These are phyloP conservation scores for Calocybe cyanea DNA, from an alignment of 768 basidiomycete species.

Conservation along the genomic window DNA sequence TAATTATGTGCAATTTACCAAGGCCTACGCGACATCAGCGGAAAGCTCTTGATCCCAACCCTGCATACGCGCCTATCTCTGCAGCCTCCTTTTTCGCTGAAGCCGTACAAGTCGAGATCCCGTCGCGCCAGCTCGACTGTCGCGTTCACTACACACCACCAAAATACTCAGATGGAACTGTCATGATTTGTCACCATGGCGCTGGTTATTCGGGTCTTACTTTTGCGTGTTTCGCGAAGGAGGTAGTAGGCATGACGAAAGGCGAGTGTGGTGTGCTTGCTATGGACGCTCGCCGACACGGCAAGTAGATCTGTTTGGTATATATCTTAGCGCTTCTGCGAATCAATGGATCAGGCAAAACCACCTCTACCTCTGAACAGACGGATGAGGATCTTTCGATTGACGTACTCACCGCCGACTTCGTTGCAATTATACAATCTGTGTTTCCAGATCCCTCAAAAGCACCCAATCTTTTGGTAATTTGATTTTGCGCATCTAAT, in stretches of 20 bases:
- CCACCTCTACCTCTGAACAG: conserved; percentile 36
- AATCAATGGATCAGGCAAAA: conserved; percentile 52
- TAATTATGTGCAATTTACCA: conserved; percentile 18
- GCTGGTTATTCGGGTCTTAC: conserved; percentile 89
- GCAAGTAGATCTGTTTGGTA: conserved; percentile 37
- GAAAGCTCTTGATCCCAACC: conserved; percentile 42
- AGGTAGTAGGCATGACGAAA: conserved; percentile 53
- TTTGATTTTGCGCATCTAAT: conserved; percentile 18
- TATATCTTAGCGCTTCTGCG: not conserved
- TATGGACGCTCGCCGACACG: conserved; percentile 84
- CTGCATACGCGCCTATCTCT: conserved; percentile 73
- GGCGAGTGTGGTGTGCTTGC: conserved; percentile 81
- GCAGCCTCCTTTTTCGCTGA: conserved; percentile 73
- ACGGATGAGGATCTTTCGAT: conserved; percentile 65
- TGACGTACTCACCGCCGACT: conserved; percentile 66
- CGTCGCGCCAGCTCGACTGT: conserved; percentile 57
- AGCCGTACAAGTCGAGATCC: conserved; percentile 74
- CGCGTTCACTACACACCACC: conserved; percentile 85
- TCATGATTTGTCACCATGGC: conserved; percentile 93
- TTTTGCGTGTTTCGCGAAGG: conserved; percentile 89
- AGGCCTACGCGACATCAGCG: conserved; percentile 30
- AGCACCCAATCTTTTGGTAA: conserved; percentile 74
- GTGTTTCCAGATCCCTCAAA: conserved; percentile 62
- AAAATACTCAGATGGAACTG: conserved; percentile 46
- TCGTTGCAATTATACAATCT: conserved; percentile 62